These are phyloP conservation scores for Thermothelomyces thermophilus DNA, from an alignment of 2,329 filamentous ascomycete species.

Conservation along the genomic window DNA sequence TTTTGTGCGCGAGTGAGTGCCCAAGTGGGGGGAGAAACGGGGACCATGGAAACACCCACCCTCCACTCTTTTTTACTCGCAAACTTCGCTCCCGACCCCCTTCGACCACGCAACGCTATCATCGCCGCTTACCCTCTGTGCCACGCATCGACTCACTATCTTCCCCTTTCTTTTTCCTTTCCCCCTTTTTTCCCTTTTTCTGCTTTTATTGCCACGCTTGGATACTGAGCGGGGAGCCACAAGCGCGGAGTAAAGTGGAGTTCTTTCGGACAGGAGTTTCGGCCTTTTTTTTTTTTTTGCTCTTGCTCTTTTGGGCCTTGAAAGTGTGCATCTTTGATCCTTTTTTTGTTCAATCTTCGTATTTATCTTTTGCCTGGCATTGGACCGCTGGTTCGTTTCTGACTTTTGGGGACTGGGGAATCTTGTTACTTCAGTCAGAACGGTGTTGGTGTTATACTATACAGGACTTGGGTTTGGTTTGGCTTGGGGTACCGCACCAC, in stretches of 20 bases:
- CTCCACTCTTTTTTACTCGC: no score
- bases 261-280: not conserved
- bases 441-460: slow-evolving; percentile 7
- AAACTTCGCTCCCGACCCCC: no score
- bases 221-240: not conserved
- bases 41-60: no score
- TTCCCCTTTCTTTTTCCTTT: not conserved
- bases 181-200: not conserved
- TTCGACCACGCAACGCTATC: no score
- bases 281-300: not conserved
- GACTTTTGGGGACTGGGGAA: not conserved
- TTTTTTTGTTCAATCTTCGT: no score
- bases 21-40: no score
- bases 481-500: slow-evolving; percentile 1
- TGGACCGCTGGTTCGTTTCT: not conserved
- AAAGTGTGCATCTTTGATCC: no score
- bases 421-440: slow-evolving; percentile 2
- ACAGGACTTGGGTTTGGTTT: slow-evolving; percentile 2
- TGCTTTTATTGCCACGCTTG: not conserved
- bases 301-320: not conserved
- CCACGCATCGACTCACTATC: no score
- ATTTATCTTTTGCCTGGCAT: not conserved
- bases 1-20: no score
- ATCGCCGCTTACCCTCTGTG: not conserved
- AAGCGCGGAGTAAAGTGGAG: not conserved